Evolutionary conservation across 805 yeast species (phyloP).

Genomic region (Monosporozyma unispora): DNA sequence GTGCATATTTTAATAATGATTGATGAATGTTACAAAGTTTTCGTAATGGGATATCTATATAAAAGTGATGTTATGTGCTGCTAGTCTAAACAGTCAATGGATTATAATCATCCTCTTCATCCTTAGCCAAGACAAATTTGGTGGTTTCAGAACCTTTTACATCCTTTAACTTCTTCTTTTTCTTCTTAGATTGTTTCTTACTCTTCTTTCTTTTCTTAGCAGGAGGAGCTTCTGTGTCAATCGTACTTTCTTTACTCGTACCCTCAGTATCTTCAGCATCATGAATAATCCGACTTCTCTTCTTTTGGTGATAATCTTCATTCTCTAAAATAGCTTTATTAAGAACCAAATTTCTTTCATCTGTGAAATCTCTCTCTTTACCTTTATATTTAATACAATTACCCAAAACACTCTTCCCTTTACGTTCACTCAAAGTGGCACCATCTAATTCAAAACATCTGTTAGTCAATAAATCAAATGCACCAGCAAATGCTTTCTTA

Average conservation of each 20-base stretch:
- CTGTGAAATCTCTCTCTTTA: conserved; percentile 64
- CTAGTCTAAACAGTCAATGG: conserved; percentile 6
- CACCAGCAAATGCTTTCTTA: conserved; percentile 82
- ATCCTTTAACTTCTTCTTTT: not conserved
- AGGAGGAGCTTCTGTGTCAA: conserved; percentile 8
- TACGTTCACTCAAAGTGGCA: conserved; percentile 55
- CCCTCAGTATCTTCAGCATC: conserved; percentile 20
- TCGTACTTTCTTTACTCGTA: conserved; percentile 9
- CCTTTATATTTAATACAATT: conserved; percentile 71
- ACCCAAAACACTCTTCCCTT: conserved; percentile 69
- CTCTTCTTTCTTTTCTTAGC: conserved; percentile 10
- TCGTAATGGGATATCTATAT: not conserved
- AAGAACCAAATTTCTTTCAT: conserved; percentile 54
- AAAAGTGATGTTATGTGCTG: not conserved
- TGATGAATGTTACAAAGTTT: not conserved
- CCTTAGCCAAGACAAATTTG: conserved; percentile 9
- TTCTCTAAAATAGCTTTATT: conserved; percentile 46
- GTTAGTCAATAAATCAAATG: conserved; percentile 65
- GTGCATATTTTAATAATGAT: not conserved
- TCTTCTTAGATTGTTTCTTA: conserved; percentile 15
- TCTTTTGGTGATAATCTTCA: conserved; percentile 23
- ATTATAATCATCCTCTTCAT: conserved; percentile 19
- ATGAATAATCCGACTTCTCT: conserved; percentile 19
- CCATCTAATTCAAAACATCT: conserved; percentile 65
- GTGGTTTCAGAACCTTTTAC: not conserved